Conservation (phyloP, 805 yeast genomes). For the Ogataea ramenticola region DNA sequence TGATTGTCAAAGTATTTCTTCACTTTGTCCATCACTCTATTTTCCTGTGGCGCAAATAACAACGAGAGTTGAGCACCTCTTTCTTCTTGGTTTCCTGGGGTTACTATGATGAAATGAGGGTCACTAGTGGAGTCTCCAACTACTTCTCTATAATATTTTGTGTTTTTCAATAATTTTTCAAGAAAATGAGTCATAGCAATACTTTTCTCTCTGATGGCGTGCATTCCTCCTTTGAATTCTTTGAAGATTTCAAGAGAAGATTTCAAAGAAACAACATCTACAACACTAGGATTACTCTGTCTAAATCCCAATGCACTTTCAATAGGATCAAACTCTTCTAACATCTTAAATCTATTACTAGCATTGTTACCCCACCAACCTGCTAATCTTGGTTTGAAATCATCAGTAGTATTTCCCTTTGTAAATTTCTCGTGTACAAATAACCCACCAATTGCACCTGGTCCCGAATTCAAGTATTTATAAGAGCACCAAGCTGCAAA, state of each 20-base stretch:
- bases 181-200: constrained; percentile 50
- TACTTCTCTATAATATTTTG: constrained; percentile 36
- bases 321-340: constrained; percentile 70
- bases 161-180: constrained; percentile 35
- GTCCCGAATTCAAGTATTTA: constrained; percentile 87
- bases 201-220: constrained; percentile 47
- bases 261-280: constrained; percentile 70
- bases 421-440: constrained; percentile 55
- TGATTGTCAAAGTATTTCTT: constrained; percentile 37
- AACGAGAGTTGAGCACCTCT: constrained; percentile 83
- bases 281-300: constrained; percentile 85
- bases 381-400: constrained; percentile 62
- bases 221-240: constrained; percentile 56
- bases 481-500: constrained; percentile 95
- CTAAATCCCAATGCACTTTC: constrained; percentile 82
- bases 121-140: constrained; percentile 4
- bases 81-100: constrained; percentile 51
- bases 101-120: constrained; percentile 58
- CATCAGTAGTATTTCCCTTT: constrained; percentile 17
- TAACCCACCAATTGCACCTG: constrained; percentile 88
- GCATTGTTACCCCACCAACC: constrained; percentile 98
- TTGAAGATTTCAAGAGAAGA: constrained; percentile 58
- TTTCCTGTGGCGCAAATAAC: constrained; percentile 37
- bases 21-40: constrained; percentile 56
- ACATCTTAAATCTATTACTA: constrained; percentile 67